Evolutionary conservation across 169 alveolate species (phyloP).

Genomic region (Eimeria sp.): DNA sequence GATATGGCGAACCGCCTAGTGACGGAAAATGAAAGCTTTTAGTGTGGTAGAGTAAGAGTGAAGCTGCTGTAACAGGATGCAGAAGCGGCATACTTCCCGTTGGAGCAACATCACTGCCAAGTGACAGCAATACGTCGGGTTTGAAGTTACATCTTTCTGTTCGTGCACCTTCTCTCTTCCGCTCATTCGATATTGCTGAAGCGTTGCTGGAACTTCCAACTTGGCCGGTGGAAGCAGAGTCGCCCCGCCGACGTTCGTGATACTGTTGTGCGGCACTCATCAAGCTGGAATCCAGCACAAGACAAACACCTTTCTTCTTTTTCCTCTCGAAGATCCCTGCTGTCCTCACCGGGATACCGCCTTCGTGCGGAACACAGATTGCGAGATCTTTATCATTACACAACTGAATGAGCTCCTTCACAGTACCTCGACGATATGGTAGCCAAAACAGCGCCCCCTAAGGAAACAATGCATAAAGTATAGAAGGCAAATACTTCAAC

Average conservation of each 20-base stretch:
- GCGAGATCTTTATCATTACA: slow-evolving; percentile 10
- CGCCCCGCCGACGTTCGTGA: neutral
- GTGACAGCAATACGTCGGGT: slow-evolving; percentile 54
- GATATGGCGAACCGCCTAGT: slow-evolving; percentile 50
- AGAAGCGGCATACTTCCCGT: slow-evolving; percentile 32
- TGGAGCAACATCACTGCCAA: slow-evolving; percentile 38
- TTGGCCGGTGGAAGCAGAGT: neutral
- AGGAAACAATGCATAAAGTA: neutral
- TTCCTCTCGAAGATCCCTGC: neutral
- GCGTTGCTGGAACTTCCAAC: neutral
- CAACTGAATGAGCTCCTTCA: slow-evolving; percentile 61
- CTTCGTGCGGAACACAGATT: slow-evolving; percentile 76
- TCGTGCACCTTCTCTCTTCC: neutral
- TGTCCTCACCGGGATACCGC: slow-evolving; percentile 20
- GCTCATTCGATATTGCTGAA: neutral
- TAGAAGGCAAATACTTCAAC: neutral
- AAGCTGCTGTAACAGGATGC: slow-evolving; percentile 67
- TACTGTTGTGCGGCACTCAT: neutral
- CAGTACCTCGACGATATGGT: slow-evolving; percentile 72
- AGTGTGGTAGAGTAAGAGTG: slow-evolving; percentile 71
- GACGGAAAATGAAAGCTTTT: slow-evolving; percentile 66
- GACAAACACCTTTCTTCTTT: slow-evolving; percentile 58
- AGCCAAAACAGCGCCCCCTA: slow-evolving; percentile 83
- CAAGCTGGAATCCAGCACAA: slow-evolving; percentile 57
- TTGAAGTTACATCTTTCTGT: neutral